A percentile compares a stretch with the other conserved stretches of the same genome.
Conservation (phyloP, 306 rosid species). For the Rosa rugosa region DNA sequence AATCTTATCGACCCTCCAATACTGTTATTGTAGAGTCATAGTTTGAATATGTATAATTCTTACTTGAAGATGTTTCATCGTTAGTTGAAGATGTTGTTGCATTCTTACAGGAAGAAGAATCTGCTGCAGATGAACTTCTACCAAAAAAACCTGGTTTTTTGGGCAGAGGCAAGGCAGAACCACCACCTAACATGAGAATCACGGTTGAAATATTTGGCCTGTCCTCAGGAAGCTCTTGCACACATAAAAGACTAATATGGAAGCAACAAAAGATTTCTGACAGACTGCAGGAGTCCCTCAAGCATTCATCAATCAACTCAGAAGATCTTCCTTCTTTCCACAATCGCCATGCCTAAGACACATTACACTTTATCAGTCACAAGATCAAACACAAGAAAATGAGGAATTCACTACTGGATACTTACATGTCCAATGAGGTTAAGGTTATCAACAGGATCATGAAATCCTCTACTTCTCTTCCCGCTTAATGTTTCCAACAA, state of each 20-base stretch:
- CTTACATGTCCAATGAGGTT: conserved; percentile 41
- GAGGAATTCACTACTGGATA: background rate
- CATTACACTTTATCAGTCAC: background rate
- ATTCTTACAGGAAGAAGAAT: background rate
- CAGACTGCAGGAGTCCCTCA: conserved; percentile 11
- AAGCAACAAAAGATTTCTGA: conserved; percentile 37
- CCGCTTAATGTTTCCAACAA: conserved; percentile 36
- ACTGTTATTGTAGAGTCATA: conserved; percentile 41
- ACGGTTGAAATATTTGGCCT: conserved; percentile 58
- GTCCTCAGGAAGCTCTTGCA: conserved; percentile 51
- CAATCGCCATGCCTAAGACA: conserved; percentile 34
- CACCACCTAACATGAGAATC: conserved; percentile 51
- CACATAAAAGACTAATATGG: conserved; percentile 56
- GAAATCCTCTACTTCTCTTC: conserved; percentile 31
- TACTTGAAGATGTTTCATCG: background rate
- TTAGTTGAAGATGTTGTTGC: background rate
- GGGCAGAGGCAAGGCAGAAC: conserved; percentile 40
- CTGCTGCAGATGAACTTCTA: conserved; percentile 5
- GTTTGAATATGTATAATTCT: conserved; percentile 28
- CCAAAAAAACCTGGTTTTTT: conserved; percentile 44
- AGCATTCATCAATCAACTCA: conserved; percentile 27
- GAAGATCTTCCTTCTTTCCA: conserved; percentile 30
- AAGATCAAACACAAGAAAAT: background rate
- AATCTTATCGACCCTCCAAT: conserved; percentile 44
- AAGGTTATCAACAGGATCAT: background rate